Percentiles rank a stretch among this genome's conserved stretches.
phyloP scores from a whole-genome alignment of 2,329 filamentous ascomycete genomes.

The Colletotrichum tanaceti region DNA sequence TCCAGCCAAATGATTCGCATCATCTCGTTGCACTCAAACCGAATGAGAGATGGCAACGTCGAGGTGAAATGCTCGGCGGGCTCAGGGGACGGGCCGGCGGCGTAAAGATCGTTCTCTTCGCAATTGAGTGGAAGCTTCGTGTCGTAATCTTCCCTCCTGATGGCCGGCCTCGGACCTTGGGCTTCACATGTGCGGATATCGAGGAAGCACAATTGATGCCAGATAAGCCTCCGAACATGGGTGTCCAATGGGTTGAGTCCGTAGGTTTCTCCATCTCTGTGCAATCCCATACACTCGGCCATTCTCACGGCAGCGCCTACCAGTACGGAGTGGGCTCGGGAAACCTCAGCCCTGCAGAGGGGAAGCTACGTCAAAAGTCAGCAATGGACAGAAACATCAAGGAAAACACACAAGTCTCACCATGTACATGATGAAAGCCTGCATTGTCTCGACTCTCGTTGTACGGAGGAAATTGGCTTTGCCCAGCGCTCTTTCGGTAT shows the following conservation, averaged over 20 bases:
- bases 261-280: slow-evolving; percentile 76
- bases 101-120: slow-evolving; percentile 71
- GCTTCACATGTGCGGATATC: slow-evolving; percentile 81
- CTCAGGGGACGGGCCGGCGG: slow-evolving; percentile 54
- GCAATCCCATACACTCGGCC: slow-evolving; percentile 81
- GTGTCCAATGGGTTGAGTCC: slow-evolving; percentile 74
- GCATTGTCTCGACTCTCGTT: slow-evolving; percentile 76
- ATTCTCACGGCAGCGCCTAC: slow-evolving; percentile 78
- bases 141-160: slow-evolving; percentile 80
- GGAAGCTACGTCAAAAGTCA: slow-evolving; percentile 65
- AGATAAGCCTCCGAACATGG: slow-evolving; percentile 77
- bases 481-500: slow-evolving; percentile 73
- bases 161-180: slow-evolving; percentile 77
- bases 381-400: not conserved
- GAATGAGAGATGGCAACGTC: slow-evolving; percentile 74
- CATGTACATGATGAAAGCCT: slow-evolving; percentile 82
- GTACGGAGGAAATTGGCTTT: slow-evolving; percentile 79
- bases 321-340: slow-evolving; percentile 77
- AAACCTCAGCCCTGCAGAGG: slow-evolving; percentile 77
- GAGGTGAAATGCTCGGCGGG: slow-evolving; percentile 72
- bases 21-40: slow-evolving; percentile 80
- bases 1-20: slow-evolving; percentile 78
- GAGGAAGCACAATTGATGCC: slow-evolving; percentile 83
- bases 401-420: slow-evolving; percentile 56
- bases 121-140: slow-evolving; percentile 78